phyloP scores from a whole-genome alignment of 1,139 yeast species.

The Saccharomyces pastorianus region DNA sequence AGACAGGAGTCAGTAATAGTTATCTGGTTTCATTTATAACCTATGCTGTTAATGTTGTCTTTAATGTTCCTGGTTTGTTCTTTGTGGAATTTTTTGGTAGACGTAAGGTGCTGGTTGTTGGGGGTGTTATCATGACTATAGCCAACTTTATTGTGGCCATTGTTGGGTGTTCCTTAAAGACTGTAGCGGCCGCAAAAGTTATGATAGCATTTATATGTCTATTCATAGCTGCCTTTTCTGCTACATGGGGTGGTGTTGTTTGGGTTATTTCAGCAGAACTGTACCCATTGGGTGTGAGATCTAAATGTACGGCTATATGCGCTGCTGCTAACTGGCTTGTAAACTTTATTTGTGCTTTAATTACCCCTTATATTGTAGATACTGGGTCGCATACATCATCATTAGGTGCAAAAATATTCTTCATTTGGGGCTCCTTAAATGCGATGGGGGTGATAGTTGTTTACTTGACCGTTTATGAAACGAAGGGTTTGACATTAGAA shows the following conservation, averaged over 20 bases:
- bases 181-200: conserved; percentile 53
- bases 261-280: conserved; percentile 74
- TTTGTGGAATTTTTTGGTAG: conserved; percentile 65
- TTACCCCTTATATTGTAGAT: conserved; percentile 64
- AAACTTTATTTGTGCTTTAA: conserved; percentile 70
- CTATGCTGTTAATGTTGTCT: conserved; percentile 62
- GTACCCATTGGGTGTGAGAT: conserved; percentile 70
- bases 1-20: conserved; percentile 51
- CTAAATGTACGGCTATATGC: conserved; percentile 72
- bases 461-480: conserved; percentile 62
- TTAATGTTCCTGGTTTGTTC: conserved; percentile 64
- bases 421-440: conserved; percentile 70
- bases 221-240: conserved; percentile 73
- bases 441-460: conserved; percentile 49
- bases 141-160: conserved; percentile 59
- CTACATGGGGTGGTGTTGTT: conserved; percentile 85
- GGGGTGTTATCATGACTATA: conserved; percentile 59
- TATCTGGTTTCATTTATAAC: conserved; percentile 64
- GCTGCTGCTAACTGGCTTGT: conserved; percentile 76
- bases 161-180: conserved; percentile 49
- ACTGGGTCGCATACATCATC: conserved; percentile 57
- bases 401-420: conserved; percentile 61
- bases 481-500: conserved; percentile 67
- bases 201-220: conserved; percentile 74
- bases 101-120: conserved; percentile 49